Conservation (phyloP, 2,329 filamentous ascomycete genomes). For the Calonectria honghensis region DNA sequence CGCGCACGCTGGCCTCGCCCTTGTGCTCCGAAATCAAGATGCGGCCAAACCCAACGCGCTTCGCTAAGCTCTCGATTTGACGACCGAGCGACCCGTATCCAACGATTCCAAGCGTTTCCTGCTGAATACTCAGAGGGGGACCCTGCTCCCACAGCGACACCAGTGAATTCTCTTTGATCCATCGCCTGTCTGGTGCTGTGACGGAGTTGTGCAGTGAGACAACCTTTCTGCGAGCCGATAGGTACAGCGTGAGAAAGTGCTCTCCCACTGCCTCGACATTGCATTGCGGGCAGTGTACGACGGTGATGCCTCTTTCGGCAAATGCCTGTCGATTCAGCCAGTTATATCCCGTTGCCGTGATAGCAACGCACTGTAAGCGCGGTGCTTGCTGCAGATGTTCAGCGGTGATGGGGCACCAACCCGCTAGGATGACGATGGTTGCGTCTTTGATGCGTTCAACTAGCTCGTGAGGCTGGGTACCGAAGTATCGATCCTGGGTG, state of each 20-base stretch:
- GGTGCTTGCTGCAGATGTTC: slow-evolving; percentile 6
- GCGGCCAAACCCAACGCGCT: slow-evolving; percentile 18
- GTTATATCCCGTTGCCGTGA: slow-evolving; percentile 18
- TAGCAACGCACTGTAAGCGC: slow-evolving; percentile 9
- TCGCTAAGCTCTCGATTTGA: slow-evolving; percentile 19
- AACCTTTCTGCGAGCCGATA: slow-evolving; percentile 20
- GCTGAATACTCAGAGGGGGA: slow-evolving; percentile 4
- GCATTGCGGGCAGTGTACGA: slow-evolving; percentile 11
- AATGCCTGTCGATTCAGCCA: slow-evolving; percentile 5
- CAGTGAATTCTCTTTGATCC: not conserved
- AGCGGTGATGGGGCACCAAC: slow-evolving; percentile 1
- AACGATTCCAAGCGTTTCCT: slow-evolving; percentile 25
- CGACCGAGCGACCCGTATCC: slow-evolving; percentile 23
- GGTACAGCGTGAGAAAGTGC: slow-evolving; percentile 24
- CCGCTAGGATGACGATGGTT: slow-evolving; percentile 3
- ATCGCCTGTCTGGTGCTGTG: not conserved
- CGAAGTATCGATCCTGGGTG: not conserved
- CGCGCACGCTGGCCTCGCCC: not conserved
- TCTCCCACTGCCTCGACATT: slow-evolving; percentile 23
- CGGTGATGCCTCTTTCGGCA: slow-evolving; percentile 7
- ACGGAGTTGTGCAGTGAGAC: slow-evolving; percentile 17
- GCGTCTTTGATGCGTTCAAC: slow-evolving; percentile 26
- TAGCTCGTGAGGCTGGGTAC: not conserved
- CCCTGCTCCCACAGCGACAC: slow-evolving; percentile 13
- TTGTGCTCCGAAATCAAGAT: slow-evolving; percentile 23